Evolutionary conservation across 2,329 filamentous ascomycete species (phyloP), one percentile per base, ranked within the genome.

Genomic region (Hypomyces perniciosus): DNA sequence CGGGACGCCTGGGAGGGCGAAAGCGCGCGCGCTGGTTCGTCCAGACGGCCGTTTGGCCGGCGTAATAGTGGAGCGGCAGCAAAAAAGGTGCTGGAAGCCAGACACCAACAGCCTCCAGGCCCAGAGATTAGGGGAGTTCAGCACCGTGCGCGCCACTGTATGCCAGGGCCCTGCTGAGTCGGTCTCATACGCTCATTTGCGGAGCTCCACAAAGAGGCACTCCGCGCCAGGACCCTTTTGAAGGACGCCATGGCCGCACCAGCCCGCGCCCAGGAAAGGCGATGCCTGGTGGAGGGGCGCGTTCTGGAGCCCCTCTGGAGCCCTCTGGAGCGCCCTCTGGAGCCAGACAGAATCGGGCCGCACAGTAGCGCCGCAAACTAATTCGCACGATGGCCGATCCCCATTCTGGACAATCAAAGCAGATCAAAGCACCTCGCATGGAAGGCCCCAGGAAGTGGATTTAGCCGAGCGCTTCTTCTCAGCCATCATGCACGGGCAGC

Each of bases 31-130:
- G 58, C 61, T 68, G 68, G 66, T 68, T 68, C 65, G 66, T 65
- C 67, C 61, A 67, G 64, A 69, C 76, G 77, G 77, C 76, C 73
- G 65, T 77, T 75, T 79, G 66, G 69, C 75, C 77, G 77, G 77
- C 74, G 68, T 72, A 78, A 79, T 77, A 76, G 77, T 80, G 76
- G 76, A 72, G 74, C 63, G 61, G 53, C 37, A 51, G 37, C 51
- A 49, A 51, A 43, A 40, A 54, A 57, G 46, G 53, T 56, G 50
- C 54, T 47, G 13, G 27, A 28, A 27, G 29, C 33, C 31, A 56
- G 53, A 31, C 34, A 47, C 44, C 38, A 31, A 53, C 46, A 44
- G 52, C 29, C n/a, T 20, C 35, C 13, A 42, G 27, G 10, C n/a
- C 38, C n/a, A 41, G 38, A 41, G 38, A 37, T 27, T 37, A 7